A percentile compares a stretch with the other conserved stretches of the same genome.
Evolutionary conservation across 352 stramenopile species (phyloP).

Genomic region (Globisporangium echinulatum): DNA sequence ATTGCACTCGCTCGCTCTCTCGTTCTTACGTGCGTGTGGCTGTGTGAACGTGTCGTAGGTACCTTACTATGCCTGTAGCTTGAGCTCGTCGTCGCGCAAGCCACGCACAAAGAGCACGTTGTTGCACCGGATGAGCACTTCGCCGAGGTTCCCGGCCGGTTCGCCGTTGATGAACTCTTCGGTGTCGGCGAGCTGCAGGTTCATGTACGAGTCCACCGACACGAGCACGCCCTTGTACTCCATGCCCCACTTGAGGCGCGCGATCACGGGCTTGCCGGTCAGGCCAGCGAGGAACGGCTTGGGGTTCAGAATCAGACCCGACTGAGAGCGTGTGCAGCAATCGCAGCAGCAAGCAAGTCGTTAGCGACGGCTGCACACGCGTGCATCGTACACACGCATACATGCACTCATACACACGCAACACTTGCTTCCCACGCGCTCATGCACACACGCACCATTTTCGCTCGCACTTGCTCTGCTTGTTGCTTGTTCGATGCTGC

Average conservation of each 20-base stretch:
- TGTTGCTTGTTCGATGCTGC: background rate
- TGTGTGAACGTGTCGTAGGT: no score
- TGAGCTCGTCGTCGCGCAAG: conserved; percentile 25
- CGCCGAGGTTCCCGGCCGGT: conserved; percentile 94
- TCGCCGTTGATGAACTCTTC: conserved; percentile 98
- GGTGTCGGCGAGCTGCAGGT: conserved; percentile 95
- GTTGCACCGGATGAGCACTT: conserved; percentile 99
- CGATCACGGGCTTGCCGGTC: conserved; percentile 93
- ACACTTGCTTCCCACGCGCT: background rate
- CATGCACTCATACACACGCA: background rate
- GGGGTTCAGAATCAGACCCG: conserved; percentile 90
- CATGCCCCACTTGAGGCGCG: conserved; percentile 99
- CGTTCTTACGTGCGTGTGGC: no score
- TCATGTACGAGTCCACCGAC: conserved; percentile 99
- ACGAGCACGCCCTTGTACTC: conserved; percentile 96
- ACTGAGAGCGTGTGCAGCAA: conserved; percentile 25
- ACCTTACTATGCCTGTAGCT: conserved; percentile 8
- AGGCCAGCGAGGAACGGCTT: conserved; percentile 94
- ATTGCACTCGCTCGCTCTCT: no score
- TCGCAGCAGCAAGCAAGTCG: background rate
- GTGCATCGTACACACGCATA: background rate
- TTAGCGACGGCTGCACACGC: no score
- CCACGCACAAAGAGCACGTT: conserved; percentile 98
- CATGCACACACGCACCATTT: background rate
- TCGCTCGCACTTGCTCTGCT: background rate